Evolutionary conservation across 208 protist genomes (phyloP).

Genomic region (Acanthamoeba lenticulata): DNA sequence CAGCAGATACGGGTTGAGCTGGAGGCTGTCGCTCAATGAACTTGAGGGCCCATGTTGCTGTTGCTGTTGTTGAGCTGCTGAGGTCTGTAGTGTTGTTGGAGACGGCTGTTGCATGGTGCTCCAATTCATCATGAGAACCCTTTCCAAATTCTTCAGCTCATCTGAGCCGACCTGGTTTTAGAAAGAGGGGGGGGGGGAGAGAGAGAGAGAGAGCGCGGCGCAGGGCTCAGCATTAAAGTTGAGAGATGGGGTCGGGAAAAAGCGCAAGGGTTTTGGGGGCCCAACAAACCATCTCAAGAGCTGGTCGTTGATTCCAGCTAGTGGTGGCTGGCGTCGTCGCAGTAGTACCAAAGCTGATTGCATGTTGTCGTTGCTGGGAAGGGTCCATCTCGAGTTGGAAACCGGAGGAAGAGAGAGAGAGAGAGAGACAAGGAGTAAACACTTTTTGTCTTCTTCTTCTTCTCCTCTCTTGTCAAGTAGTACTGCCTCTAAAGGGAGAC

Average conservation of each 20-base stretch:
- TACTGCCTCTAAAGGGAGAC: no score
- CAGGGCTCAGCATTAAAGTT: no score
- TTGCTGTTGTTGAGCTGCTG: not conserved
- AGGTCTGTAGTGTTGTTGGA: not conserved
- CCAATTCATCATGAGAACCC: constrained; percentile 38
- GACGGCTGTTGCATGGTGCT: not conserved
- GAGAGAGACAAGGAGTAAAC: no score
- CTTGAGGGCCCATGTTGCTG: not conserved
- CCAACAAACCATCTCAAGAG: not conserved
- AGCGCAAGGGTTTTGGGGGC: not conserved
- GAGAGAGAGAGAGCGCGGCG: not conserved
- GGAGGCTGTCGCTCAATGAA: not conserved
- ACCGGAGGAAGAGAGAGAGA: no score
- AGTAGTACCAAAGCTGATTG: no score
- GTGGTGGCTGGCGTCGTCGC: not conserved
- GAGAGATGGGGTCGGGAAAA: not conserved
- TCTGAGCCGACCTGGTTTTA: not conserved
- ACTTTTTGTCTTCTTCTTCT: no score
- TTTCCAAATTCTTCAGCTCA: constrained; percentile 42
- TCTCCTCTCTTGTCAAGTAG: no score
- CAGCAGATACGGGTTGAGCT: constrained; percentile 21
- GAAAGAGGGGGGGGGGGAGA: not conserved
- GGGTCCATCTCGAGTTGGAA: no score
- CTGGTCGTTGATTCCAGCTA: not conserved
- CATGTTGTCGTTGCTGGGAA: no score